Conservation (phyloP, 2,329 filamentous ascomycete species). For the Aspergillus pseudotamarii region DNA sequence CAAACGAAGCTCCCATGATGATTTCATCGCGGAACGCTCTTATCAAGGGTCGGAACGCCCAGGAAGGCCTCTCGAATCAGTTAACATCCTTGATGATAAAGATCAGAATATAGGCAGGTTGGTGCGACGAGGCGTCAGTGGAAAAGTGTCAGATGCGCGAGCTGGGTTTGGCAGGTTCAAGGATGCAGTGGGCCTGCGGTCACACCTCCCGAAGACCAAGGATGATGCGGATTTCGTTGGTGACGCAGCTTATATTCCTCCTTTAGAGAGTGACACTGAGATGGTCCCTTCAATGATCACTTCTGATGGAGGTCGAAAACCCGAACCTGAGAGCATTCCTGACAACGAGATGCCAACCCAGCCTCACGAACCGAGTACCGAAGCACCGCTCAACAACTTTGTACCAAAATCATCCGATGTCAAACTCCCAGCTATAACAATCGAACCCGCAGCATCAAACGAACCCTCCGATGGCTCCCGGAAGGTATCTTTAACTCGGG, state of each 20-base stretch:
- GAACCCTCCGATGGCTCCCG: constrained; percentile 21
- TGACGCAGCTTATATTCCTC: constrained; percentile 31
- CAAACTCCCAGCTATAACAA: constrained; percentile 36
- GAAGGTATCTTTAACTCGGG: constrained; percentile 18
- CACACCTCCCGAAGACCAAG: constrained; percentile 43
- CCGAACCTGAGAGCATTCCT: constrained; percentile 22
- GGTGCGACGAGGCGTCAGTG: constrained; percentile 78
- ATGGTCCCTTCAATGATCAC: constrained; percentile 12
- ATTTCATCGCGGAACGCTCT: constrained; percentile 32
- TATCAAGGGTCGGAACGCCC: constrained; percentile 34
- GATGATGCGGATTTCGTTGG: constrained; percentile 36
- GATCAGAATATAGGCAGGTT: constrained; percentile 60
- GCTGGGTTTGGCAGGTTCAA: constrained; percentile 84
- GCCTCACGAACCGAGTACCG: constrained; percentile 16
- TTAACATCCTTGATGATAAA: constrained; percentile 36
- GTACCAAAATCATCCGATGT: constrained; percentile 18
- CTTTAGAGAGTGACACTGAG: constrained; percentile 35
- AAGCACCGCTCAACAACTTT: constrained; percentile 12
- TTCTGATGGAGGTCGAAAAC: constrained; percentile 18
- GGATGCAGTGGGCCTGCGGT: constrained; percentile 70
- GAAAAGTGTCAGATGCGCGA: constrained; percentile 76
- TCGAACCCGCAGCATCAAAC: constrained; percentile 30
- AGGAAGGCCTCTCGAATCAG: constrained; percentile 34
- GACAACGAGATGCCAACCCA: constrained; percentile 22
- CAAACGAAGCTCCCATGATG: constrained; percentile 45